Percentiles rank a stretch among this genome's conserved stretches.
Conservation (phyloP, 2,329 filamentous ascomycete genomes). For the Alternaria ventricosa region DNA sequence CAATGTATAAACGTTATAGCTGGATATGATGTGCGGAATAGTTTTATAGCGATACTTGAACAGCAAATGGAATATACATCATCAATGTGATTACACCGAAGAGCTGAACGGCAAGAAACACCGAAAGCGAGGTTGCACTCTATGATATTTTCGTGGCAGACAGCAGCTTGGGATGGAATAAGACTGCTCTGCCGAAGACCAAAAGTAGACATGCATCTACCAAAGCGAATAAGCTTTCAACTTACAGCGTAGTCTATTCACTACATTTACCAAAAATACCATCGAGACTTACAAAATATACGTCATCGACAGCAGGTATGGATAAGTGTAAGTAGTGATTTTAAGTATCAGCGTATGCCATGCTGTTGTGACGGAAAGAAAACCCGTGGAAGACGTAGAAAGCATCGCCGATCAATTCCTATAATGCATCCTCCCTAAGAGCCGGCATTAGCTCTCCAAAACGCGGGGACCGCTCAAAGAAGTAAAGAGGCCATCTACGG, state of each 20-base stretch:
- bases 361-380: not conserved
- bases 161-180: not conserved
- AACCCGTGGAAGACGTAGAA: not conserved
- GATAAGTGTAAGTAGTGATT: too few relatives aligned
- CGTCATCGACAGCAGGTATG: too few relatives aligned
- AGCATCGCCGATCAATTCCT: not conserved
- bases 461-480: constrained; percentile 17
- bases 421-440: not conserved
- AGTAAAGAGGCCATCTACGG: constrained; percentile 10
- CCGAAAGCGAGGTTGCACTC: not conserved
- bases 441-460: constrained; percentile 1
- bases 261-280: too few relatives aligned
- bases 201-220: not conserved
- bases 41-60: too few relatives aligned
- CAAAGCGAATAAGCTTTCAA: not conserved
- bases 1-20: too few relatives aligned
- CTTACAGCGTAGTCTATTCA: not conserved
- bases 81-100: too few relatives aligned
- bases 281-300: too few relatives aligned
- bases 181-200: not conserved
- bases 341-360: not conserved
- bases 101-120: too few relatives aligned
- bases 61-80: too few relatives aligned
- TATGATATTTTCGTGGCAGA: not conserved
- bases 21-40: too few relatives aligned